Percentiles rank a stretch among this genome's conserved stretches.
Conservation (phyloP, 192 early-diverging fungal species). For the Kickxella alabastrina region DNA sequence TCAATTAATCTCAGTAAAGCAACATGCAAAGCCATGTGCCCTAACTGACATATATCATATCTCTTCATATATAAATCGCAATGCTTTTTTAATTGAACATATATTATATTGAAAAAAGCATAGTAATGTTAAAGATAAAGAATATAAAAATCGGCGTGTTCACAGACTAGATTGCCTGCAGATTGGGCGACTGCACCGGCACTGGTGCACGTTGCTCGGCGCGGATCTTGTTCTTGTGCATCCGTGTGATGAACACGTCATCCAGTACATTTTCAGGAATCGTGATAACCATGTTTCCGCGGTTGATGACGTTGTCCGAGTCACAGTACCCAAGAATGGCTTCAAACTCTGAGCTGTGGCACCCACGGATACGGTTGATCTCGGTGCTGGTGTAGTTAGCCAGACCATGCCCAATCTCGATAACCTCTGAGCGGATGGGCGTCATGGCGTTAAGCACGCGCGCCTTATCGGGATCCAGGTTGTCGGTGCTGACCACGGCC, state of each 20-base stretch:
- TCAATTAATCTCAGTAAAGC: too few species aligned
- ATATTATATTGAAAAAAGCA: too few species aligned
- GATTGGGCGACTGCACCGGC: slow-evolving; percentile 24
- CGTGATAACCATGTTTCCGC: slow-evolving; percentile 79
- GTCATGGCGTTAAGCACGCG: slow-evolving; percentile 30
- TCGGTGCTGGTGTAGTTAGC: slow-evolving; percentile 89
- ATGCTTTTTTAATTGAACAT: too few species aligned
- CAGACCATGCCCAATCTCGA: slow-evolving; percentile 86
- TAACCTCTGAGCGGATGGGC: slow-evolving; percentile 26
- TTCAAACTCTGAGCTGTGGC: slow-evolving; percentile 81
- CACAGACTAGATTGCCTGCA: slow-evolving; percentile 31
- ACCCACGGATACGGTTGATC: slow-evolving; percentile 80
- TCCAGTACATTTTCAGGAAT: slow-evolving; percentile 48
- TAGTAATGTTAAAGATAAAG: too few species aligned
- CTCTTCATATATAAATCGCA: too few species aligned
- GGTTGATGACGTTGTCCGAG: slow-evolving; percentile 84
- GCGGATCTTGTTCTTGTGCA: slow-evolving; percentile 49
- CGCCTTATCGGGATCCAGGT: slow-evolving; percentile 24
- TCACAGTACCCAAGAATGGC: slow-evolving; percentile 86
- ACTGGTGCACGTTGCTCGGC: slow-evolving; percentile 50
- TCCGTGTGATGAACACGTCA: slow-evolving; percentile 46
- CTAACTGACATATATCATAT: too few species aligned
- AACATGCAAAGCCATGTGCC: too few species aligned
- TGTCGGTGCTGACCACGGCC: slow-evolving; percentile 12
- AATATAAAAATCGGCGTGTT: too few species aligned